Percentiles rank a stretch among this genome's conserved stretches.
Evolutionary conservation across 306 rosid genomes (phyloP).

Genomic region (Sindora glabra): DNA sequence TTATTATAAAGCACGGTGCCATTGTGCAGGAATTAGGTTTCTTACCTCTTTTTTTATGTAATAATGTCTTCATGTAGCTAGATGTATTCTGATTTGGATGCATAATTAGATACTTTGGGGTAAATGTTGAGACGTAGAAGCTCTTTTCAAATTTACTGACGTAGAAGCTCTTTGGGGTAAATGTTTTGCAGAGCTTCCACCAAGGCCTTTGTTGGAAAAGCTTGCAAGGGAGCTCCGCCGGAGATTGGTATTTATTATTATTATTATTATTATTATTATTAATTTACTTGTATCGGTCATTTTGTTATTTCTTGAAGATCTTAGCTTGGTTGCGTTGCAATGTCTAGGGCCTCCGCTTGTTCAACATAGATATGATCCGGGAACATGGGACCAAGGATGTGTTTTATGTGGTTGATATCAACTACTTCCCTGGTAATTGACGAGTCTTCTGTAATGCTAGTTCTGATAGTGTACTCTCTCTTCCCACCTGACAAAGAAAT

Average conservation of each 20-base stretch:
- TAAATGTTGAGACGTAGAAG: neutral
- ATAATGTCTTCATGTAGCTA: neutral
- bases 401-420: conserved; percentile 50
- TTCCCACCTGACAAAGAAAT: neutral
- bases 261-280: neutral
- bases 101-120: conserved; percentile 1
- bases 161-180: neutral
- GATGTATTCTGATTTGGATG: neutral
- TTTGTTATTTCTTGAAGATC: neutral
- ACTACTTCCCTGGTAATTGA: conserved; percentile 43
- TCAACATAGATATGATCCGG: conserved; percentile 51
- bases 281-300: neutral
- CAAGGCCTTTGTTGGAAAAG: conserved; percentile 38
- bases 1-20: neutral
- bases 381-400: conserved; percentile 46
- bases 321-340: conserved; percentile 2
- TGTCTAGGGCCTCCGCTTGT: conserved; percentile 39
- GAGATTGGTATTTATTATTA: conserved; percentile 27
- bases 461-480: neutral
- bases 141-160: conserved; percentile 7
- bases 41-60: neutral
- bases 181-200: conserved; percentile 39
- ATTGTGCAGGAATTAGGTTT: neutral
- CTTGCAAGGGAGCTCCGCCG: conserved; percentile 42
- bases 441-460: neutral